Base-by-base conservation (phyloP, 169 alveolate species). In the Cryptosporidium ubiquitum region DNA sequence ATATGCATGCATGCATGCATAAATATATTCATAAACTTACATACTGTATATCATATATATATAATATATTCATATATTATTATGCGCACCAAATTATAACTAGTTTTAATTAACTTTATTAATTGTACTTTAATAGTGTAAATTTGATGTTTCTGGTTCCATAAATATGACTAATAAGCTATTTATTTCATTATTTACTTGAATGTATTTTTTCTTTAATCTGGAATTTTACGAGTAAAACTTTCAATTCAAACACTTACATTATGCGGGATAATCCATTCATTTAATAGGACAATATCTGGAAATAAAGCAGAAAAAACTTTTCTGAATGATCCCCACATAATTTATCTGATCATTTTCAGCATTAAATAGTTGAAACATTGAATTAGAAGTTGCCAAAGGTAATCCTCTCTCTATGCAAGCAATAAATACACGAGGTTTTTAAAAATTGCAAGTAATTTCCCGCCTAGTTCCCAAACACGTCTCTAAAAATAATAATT, bases 401-500 rank as follows among this genome's bases (percentile, higher is more conserved):
- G n/a, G 12, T 55, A 4, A 26, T 35, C 33, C 61, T n/a, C 70
- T 37, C 71, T 49, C 49, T 49, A 64, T 64, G 71, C 49, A 64
- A 35, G 20, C 0, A 64, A 35, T 55, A 49, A 49, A 64, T 64
- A 64, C 42, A 14, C 2, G 49, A 16, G 29, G 49, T 29, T 33
- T 31, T 14, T 14, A 12, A 14, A 20, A 64, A 64, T 64, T 64
- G 71, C 71, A 64, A 29, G 71, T 37, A 64, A 64, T 16, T 64
- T 33, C 71, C 71, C 71, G 71, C 71, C 71, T 6, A 64, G 18
- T 20, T 20, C 37, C 14, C 10, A 6, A 35, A 29, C 71, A 64
- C 71, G 71, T 64, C 71, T 64, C 71, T 64, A 64, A 26, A 10
- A 20, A 55, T 55, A 55, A 55, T 20, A n/a, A 55, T 64, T 64